Base-by-base conservation (phyloP, 1,139 yeast species). In the Candida tetrigidarum region DNA sequence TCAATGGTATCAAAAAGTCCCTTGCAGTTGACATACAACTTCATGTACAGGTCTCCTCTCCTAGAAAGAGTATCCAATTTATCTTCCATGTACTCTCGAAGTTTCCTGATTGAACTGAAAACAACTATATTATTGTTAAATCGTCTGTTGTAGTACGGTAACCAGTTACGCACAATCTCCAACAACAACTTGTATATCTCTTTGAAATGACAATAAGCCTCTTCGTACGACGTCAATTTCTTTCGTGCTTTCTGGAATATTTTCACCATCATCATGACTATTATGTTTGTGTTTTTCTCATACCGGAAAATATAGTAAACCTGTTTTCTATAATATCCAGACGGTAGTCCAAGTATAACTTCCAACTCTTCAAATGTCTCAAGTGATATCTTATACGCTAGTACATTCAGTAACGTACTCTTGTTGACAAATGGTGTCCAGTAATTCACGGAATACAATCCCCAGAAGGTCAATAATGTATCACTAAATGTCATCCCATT, bases 121-220 rank as follows among this genome's bases (percentile, higher is more conserved):
- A 72, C 50, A 11, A 55, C 60, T 3, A 56, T 53, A 50, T 71
- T 71, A 2, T 74, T 74, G 2, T 60, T 57, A 23, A 59, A 57
- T 12, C 63, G 51, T 2, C 69, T 59, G 49, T 67, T 67, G 51
- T 59, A 71, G 4, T 70, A 57, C 0, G 65, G 56, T 2, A 71
- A 46, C 77, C 77, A 72, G 0, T 50, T 38, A 14, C 51, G 52
- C 6, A 57, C 22, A 39, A 69, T 57, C 6, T 42, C 38, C 5
- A 38, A 11, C 7, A 49, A 14, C 11, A 45, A 40, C 0, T 43
- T 46, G 18, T 46, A 51, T 0, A 60, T 39, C n/a, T 41, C 25
- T 19, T 47, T 45, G 3, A 59, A 41, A 7, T 42, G 41, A 9
- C 44, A 44, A 22, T 54, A 45, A 9, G 51, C 37, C 9, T 50